Percentiles rank a stretch among this genome's conserved stretches.
These are phyloP conservation scores for Epichloe baconii DNA, from an alignment of 2,329 filamentous ascomycete species.

Conservation along the genomic window DNA sequence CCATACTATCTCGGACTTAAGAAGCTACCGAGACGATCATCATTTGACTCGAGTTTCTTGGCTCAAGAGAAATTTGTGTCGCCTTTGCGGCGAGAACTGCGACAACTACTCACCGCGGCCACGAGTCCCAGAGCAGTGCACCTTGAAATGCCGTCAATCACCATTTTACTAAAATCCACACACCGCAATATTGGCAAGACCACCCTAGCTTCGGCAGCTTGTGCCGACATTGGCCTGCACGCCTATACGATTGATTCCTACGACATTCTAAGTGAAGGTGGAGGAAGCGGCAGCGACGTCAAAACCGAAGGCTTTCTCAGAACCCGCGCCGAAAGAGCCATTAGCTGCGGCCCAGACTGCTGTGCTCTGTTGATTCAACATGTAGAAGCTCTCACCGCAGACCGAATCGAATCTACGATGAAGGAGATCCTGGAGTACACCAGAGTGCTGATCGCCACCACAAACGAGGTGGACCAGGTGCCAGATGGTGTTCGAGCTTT, in stretches of 20 bases:
- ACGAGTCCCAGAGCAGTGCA: constrained; percentile 80
- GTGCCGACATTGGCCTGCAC: constrained; percentile 80
- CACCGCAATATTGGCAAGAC: constrained; percentile 90
- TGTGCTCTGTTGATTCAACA: constrained; percentile 81
- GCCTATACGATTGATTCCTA: constrained; percentile 82
- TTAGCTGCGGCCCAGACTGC: constrained; percentile 73
- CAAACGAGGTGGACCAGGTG: constrained; percentile 88
- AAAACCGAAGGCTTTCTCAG: constrained; percentile 89
- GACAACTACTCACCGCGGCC: constrained; percentile 76
- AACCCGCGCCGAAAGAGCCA: constrained; percentile 73
- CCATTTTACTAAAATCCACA: constrained; percentile 78
- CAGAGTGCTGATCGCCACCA: constrained; percentile 81
- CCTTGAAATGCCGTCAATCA: constrained; percentile 74
- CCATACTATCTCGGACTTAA: constrained; percentile 78
- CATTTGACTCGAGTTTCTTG: constrained; percentile 23
- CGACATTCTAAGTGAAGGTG: constrained; percentile 83
- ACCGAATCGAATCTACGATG: constrained; percentile 75
- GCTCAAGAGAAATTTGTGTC: constrained; percentile 38
- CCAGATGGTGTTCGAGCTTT: constrained; percentile 79
- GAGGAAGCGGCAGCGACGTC: constrained; percentile 71
- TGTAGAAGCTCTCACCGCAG: constrained; percentile 79
- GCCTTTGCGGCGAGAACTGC: constrained; percentile 55
- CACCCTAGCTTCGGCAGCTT: constrained; percentile 63
- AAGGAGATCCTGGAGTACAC: constrained; percentile 71
- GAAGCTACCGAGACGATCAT: constrained; percentile 39